phyloP scores from a whole-genome alignment of 2,329 filamentous ascomycete genomes.

The Xylariaceae sp. region DNA sequence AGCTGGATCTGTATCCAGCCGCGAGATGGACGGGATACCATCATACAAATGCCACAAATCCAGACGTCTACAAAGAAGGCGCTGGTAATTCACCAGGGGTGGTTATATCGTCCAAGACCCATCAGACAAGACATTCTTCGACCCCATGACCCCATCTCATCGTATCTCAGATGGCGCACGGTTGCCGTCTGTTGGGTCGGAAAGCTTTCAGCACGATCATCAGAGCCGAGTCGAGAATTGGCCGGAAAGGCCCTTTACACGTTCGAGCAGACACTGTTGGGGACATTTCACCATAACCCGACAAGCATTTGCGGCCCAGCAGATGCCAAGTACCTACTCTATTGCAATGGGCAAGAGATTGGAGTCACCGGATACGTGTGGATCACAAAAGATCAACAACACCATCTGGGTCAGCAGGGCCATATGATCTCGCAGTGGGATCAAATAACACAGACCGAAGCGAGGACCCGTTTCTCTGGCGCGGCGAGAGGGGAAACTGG shows the following conservation, averaged over 20 bases:
- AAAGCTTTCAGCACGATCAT: conserved; percentile 41
- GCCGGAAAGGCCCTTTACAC: conserved; percentile 40
- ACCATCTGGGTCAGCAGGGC: conserved; percentile 31
- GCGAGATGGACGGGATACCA: conserved; percentile 41
- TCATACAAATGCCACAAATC: conserved; percentile 33
- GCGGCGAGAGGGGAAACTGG: conserved; percentile 27
- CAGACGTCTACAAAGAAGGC: conserved; percentile 25
- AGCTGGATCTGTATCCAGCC: conserved; percentile 40
- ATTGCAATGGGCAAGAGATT: conserved; percentile 38
- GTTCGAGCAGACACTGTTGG: conserved; percentile 36
- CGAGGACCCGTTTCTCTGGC: conserved; percentile 31
- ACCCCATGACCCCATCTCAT: conserved; percentile 34
- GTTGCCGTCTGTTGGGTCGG: conserved; percentile 44
- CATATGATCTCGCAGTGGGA: conserved; percentile 25
- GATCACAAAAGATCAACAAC: conserved; percentile 27
- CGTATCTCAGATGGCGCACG: conserved; percentile 40
- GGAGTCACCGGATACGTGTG: conserved; percentile 22
- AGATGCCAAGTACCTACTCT: conserved; percentile 40
- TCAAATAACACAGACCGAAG: conserved; percentile 26
- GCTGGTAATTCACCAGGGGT: conserved; percentile 41
- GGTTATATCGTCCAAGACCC: conserved; percentile 42
- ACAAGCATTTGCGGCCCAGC: conserved; percentile 40
- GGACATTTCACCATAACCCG: conserved; percentile 42
- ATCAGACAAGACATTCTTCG: conserved; percentile 32
- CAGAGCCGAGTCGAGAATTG: conserved; percentile 39